Evolutionary conservation across 2,329 filamentous ascomycete genomes (phyloP).

Genomic region (Microdochium paspali): DNA sequence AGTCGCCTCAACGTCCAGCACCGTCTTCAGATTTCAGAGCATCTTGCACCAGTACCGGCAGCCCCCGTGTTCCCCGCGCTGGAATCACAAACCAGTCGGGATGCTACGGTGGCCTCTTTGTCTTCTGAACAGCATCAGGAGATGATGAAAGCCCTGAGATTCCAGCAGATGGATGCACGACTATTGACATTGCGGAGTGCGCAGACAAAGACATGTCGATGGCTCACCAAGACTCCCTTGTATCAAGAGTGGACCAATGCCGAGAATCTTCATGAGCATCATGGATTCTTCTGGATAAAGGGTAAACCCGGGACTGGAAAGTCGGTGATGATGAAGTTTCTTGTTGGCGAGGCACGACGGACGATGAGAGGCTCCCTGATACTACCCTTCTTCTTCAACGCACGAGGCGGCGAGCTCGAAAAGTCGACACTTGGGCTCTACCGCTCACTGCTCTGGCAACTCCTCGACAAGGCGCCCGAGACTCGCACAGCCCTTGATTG

Average conservation of each 20-base stretch:
- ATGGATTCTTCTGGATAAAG: conserved; percentile 33
- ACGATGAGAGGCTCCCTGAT: conserved; percentile 3
- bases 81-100: neutral
- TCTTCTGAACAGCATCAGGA: neutral
- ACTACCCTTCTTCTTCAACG: conserved; percentile 38
- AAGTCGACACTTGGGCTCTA: conserved; percentile 35
- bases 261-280: conserved; percentile 12
- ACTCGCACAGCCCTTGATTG: conserved; percentile 20
- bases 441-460: conserved; percentile 33
- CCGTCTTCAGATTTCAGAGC: too few relatives aligned
- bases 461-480: conserved; percentile 22
- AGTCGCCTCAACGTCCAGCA: too few relatives aligned
- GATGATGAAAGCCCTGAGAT: conserved; percentile 8
- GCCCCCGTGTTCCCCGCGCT: neutral
- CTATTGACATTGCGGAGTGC: conserved; percentile 7
- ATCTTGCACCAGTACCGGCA: neutral
- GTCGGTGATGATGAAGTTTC: conserved; percentile 32
- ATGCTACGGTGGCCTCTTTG: neutral
- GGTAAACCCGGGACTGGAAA: conserved; percentile 31
- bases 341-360: conserved; percentile 5
- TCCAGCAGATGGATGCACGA: conserved; percentile 11
- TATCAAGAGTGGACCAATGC: conserved; percentile 24
- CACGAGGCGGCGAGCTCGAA: conserved; percentile 29
- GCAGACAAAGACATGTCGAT: conserved; percentile 13
- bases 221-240: conserved; percentile 11